Evolutionary conservation across 495 filamentous ascomycete species (phyloP).

Genomic region (Polyplosphaeria fusca): DNA sequence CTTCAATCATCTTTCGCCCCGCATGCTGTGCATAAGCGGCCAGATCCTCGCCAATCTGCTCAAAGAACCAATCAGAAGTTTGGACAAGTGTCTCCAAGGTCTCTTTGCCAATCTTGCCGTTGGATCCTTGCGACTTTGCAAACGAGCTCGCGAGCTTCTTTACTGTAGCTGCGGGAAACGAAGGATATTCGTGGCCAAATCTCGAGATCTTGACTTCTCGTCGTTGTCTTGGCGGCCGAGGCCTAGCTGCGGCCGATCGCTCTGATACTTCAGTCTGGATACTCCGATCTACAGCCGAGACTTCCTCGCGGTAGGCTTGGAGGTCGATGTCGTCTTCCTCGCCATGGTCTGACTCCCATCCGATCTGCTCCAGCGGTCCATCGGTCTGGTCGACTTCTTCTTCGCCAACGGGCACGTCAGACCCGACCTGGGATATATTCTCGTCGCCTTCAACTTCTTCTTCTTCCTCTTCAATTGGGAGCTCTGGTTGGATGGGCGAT

Average conservation of each 20-base stretch:
- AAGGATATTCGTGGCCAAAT: constrained; percentile 71
- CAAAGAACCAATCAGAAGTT: constrained; percentile 84
- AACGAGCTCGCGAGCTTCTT: constrained; percentile 74
- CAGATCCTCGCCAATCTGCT: constrained; percentile 77
- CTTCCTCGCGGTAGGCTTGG: constrained; percentile 29
- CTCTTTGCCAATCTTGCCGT: constrained; percentile 66
- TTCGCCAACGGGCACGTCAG: too few relatives aligned
- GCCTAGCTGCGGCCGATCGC: constrained; percentile 28
- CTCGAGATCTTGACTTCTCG: constrained; percentile 62
- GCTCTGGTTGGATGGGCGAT: constrained; percentile 1
- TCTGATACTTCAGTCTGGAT: constrained; percentile 15
- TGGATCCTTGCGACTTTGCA: constrained; percentile 58
- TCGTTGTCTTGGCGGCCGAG: constrained; percentile 38
- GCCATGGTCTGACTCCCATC: constrained; percentile 23
- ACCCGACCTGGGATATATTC: not conserved
- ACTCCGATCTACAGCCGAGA: constrained; percentile 30
- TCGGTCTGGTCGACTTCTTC: constrained; percentile 25
- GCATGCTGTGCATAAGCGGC: constrained; percentile 77
- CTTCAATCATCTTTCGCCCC: constrained; percentile 78
- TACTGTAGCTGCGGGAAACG: constrained; percentile 65
- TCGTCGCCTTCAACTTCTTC: constrained; percentile 34
- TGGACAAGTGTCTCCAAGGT: constrained; percentile 70
- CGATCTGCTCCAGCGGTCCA: not conserved
- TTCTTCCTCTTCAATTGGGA: constrained; percentile 30
- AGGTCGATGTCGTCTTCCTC: constrained; percentile 17